Conservation (phyloP, 257 asterid genomes). For the Petunia secreta region DNA sequence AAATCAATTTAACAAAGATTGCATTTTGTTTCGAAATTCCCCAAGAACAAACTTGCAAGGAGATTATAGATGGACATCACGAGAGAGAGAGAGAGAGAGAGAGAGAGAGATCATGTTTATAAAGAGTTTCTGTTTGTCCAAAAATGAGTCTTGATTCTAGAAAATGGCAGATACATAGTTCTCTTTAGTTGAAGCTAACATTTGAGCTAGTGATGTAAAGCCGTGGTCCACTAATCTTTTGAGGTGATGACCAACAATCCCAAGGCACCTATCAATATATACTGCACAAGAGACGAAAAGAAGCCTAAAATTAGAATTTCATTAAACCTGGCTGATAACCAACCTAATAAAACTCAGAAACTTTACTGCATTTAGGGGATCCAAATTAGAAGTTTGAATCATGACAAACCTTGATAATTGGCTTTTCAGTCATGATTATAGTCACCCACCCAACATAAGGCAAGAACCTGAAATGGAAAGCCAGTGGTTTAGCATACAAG, state of each 20-base stretch:
- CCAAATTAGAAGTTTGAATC: neutral
- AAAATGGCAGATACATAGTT: constrained; percentile 20
- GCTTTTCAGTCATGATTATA: constrained; percentile 97
- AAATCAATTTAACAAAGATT: no score
- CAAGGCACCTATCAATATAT: constrained; percentile 84
- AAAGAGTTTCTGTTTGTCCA: constrained; percentile 17
- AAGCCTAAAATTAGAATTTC: constrained; percentile 22
- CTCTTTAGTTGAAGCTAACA: neutral
- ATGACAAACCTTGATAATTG: constrained; percentile 81
- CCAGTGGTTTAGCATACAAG: neutral
- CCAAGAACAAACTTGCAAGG: no score
- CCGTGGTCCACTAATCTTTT: constrained; percentile 55
- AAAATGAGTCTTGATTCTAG: neutral
- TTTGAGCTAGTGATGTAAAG: neutral
- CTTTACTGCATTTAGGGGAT: neutral
- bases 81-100: no score
- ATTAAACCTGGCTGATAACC: neutral
- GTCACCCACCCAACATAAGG: constrained; percentile 99
- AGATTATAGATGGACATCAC: no score
- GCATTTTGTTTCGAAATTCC: no score
- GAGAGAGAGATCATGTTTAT: neutral
- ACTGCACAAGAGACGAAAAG: constrained; percentile 52
- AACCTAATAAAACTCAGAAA: neutral
- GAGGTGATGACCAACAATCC: constrained; percentile 95
- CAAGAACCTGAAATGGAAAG: constrained; percentile 65